Percentiles rank a stretch among this genome's conserved stretches.
Conservation (phyloP, 208 protist species). For the Trypanosoma caninum region DNA sequence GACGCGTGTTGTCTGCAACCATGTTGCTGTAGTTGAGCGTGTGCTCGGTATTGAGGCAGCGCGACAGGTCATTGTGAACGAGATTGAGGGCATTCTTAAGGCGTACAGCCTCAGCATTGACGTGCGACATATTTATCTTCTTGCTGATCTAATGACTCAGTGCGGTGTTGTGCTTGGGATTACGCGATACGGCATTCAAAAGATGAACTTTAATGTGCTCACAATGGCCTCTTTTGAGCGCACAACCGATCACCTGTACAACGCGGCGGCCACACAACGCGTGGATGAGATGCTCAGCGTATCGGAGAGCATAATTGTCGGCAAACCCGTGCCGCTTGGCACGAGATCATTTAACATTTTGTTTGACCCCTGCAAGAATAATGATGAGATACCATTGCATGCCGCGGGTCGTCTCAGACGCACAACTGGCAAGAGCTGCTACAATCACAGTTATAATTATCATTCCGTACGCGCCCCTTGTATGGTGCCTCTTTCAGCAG, state of each 20-base stretch:
- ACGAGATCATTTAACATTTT: constrained; percentile 94
- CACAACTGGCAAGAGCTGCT: background rate
- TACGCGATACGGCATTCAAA: constrained; percentile 98
- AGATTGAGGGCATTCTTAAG: constrained; percentile 96
- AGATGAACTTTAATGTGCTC: constrained; percentile 98
- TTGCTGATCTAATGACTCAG: constrained; percentile 99
- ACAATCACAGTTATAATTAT: background rate
- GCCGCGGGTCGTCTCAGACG: constrained; percentile 9
- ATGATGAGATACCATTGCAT: background rate
- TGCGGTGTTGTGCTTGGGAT: constrained; percentile 98
- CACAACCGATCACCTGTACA: constrained; percentile 99
- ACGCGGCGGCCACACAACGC: constrained; percentile 93
- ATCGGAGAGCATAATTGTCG: constrained; percentile 99
- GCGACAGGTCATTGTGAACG: constrained; percentile 94
- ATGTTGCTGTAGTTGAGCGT: constrained; percentile 95
- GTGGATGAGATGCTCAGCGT: constrained; percentile 85
- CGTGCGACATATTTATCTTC: constrained; percentile 96
- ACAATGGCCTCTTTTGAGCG: constrained; percentile 99
- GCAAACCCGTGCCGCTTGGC: constrained; percentile 95
- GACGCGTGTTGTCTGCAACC: constrained; percentile 93
- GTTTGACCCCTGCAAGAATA: constrained; percentile 28
- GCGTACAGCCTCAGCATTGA: constrained; percentile 98
- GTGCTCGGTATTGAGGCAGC: constrained; percentile 99
- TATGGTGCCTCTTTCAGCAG: constrained; percentile 19
- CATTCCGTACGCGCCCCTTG: background rate